These are phyloP conservation scores for Geotrichum aggregatum DNA, from an alignment of 1,139 yeast species.

Conservation along the genomic window DNA sequence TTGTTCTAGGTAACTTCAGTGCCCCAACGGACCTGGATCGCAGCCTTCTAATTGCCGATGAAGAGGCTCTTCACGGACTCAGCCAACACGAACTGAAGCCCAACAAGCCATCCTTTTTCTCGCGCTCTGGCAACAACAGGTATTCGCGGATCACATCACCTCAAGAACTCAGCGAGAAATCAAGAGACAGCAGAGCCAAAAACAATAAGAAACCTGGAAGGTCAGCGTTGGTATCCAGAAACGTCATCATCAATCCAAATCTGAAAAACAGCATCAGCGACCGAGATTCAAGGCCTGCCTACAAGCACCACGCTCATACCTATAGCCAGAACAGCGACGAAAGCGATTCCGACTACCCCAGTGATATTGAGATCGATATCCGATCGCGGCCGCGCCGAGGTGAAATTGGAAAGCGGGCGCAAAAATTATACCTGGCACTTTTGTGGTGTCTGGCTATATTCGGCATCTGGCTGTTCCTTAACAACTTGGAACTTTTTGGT, in stretches of 20 bases:
- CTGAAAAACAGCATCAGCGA: neutral
- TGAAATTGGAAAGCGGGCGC: slow-evolving; percentile 9
- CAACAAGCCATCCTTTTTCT: slow-evolving; percentile 8
- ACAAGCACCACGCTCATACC: neutral
- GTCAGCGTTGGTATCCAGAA: too few relatives aligned
- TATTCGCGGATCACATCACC: neutral
- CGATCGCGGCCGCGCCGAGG: slow-evolving; percentile 15
- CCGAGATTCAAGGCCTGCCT: slow-evolving; percentile 4
- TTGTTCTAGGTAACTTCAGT: slow-evolving; percentile 28
- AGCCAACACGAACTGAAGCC: slow-evolving; percentile 4
- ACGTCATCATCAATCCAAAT: neutral
- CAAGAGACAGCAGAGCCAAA: neutral
- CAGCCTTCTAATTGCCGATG: slow-evolving; percentile 32
- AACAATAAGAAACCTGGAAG: too few relatives aligned
- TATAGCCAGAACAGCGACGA: slow-evolving; percentile 7
- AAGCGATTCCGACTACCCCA: slow-evolving; percentile 20
- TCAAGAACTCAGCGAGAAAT: slow-evolving; percentile 1
- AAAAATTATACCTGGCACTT: slow-evolving; percentile 11
- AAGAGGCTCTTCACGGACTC: slow-evolving; percentile 25
- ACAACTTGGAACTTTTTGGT: neutral
- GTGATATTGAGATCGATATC: slow-evolving; percentile 22
- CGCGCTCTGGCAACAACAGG: too few relatives aligned
- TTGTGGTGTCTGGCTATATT: slow-evolving; percentile 9
- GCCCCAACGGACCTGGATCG: slow-evolving; percentile 30
- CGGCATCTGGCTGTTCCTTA: slow-evolving; percentile 16